phyloP scores from a whole-genome alignment of 164 flowering plant genomes.

The Paratinospora sagittata region DNA sequence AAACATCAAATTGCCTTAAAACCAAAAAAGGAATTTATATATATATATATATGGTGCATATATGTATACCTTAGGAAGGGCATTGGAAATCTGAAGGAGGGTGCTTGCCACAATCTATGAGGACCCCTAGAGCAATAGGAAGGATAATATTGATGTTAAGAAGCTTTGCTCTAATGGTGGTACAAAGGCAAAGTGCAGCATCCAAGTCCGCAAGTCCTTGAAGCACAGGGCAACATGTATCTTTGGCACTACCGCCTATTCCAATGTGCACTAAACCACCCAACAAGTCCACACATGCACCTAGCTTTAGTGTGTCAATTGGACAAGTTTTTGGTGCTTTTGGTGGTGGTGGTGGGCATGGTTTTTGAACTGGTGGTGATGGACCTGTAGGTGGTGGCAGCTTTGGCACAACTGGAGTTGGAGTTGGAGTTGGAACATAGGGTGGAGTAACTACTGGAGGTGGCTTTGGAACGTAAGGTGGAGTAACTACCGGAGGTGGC shows the following conservation, averaged over 20 bases:
- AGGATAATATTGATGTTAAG: constrained; percentile 40
- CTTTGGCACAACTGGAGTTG: constrained; percentile 15
- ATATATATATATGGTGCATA: too few relatives aligned
- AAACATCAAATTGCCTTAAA: not conserved
- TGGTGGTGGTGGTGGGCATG: constrained; percentile 22
- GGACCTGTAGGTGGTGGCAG: constrained; percentile 10
- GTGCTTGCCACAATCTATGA: constrained; percentile 53
- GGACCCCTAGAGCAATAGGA: constrained; percentile 59
- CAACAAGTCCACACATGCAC: constrained; percentile 59
- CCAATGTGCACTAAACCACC: constrained; percentile 57
- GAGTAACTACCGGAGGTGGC: constrained; percentile 1
- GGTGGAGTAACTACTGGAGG: constrained; percentile 12
- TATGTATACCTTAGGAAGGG: constrained; percentile 21
- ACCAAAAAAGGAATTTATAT: too few relatives aligned
- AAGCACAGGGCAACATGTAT: constrained; percentile 57
- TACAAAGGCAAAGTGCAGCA: constrained; percentile 69
- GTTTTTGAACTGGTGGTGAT: constrained; percentile 14
- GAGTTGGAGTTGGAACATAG: constrained; percentile 10
- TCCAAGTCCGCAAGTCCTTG: constrained; percentile 51
- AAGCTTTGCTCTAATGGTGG: constrained; percentile 53
- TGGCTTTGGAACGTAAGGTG: constrained; percentile 12
- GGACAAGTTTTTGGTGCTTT: constrained; percentile 45
- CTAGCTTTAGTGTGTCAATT: constrained; percentile 54
- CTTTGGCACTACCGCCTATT: constrained; percentile 37
- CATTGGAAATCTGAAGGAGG: constrained; percentile 60